Evolutionary conservation across 1,284 basidiomycete genomes (phyloP), one percentile per base, ranked within the genome.

Genomic region (Termitomyces sp.): DNA sequence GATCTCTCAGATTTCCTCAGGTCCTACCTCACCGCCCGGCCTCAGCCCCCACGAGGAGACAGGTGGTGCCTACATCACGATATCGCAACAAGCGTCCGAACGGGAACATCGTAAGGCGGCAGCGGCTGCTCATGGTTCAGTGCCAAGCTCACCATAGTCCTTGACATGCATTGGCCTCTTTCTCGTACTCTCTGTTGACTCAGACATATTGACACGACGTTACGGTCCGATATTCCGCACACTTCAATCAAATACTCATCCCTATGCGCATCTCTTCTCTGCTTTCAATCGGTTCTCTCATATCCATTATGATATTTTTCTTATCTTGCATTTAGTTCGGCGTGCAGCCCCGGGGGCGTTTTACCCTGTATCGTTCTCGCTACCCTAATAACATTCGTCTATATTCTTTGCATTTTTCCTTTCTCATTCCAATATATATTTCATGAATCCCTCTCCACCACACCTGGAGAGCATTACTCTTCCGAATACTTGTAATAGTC

Each of bases 41-140:
- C 71, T 89, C 42, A 73, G 73, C 40, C 69, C 65, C 15, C 64
- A 70, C 21, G 86, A 90, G 61, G 89, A 90, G 69, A 75, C 80
- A 46, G 89, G 89, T 57, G 84, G 90, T 54, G 86, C 90, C 21
- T 92, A 92, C 65, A 83, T 92, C 64, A 92, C 90, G n/a, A 77
- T 92, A 57, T 91, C 89, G 42, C 84, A 87, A 61, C 81, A 83
- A 64, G 89, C 82, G 31, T 82, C 79, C 60, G 85, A 88, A 67
- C 81, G 81, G 56, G 80, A 80, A 63, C 81, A 81, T 57, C 70
- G 73, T 38, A 68, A 80, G 64, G 55, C 47, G 19, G 53, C 58
- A 33, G 54, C 54, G 17, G 44, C 65, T 2, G 54, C 52, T 24
- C 13, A 34, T 10, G 45, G 46, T 5, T 36, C 46, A 48, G 9